A percentile compares a stretch with the other conserved stretches of the same genome.
phyloP scores from a whole-genome alignment of 2,329 filamentous ascomycete genomes.

The Sphaerulina populicola region DNA sequence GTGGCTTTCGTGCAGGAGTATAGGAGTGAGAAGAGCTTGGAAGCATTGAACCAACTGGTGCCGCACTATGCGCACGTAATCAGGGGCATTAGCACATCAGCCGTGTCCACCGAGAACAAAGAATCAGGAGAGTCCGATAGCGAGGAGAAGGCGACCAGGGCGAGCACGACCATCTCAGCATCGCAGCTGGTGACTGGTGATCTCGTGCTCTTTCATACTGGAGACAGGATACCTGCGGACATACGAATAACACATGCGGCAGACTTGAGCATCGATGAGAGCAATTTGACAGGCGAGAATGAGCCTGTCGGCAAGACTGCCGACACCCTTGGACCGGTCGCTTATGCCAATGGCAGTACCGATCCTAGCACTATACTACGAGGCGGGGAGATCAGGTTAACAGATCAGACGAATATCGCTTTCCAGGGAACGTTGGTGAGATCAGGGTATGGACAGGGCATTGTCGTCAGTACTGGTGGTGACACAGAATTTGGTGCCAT shows the following conservation, averaged over 20 bases:
- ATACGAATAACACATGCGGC: conserved; percentile 85
- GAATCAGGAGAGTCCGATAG: conserved; percentile 48
- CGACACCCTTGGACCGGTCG: conserved; percentile 45
- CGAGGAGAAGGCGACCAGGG: conserved; percentile 55
- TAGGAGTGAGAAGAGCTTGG: conserved; percentile 91
- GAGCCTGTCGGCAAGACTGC: conserved; percentile 76
- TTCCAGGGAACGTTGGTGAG: conserved; percentile 97
- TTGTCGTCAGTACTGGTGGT: conserved; percentile 93
- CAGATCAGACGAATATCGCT: conserved; percentile 79
- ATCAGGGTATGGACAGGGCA: conserved; percentile 87
- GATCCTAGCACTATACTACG: conserved; percentile 12
- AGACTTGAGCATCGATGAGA: conserved; percentile 89
- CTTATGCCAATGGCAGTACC: conserved; percentile 21
- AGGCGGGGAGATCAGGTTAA: conserved; percentile 58
- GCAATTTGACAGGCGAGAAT: conserved; percentile 93
- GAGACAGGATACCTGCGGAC: conserved; percentile 92
- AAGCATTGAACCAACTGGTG: conserved; percentile 85
- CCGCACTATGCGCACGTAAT: conserved; percentile 96
- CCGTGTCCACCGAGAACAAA: conserved; percentile 33
- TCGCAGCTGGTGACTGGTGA: conserved; percentile 84
- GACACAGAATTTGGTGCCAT: conserved; percentile 95
- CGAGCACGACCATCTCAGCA: conserved; percentile 78
- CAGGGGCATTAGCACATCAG: conserved; percentile 37
- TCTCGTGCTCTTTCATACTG: conserved; percentile 85
- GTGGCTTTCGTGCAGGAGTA: conserved; percentile 98